phyloP scores from a whole-genome alignment of 345 rosid genomes.

The Fremontodendron californicum region DNA sequence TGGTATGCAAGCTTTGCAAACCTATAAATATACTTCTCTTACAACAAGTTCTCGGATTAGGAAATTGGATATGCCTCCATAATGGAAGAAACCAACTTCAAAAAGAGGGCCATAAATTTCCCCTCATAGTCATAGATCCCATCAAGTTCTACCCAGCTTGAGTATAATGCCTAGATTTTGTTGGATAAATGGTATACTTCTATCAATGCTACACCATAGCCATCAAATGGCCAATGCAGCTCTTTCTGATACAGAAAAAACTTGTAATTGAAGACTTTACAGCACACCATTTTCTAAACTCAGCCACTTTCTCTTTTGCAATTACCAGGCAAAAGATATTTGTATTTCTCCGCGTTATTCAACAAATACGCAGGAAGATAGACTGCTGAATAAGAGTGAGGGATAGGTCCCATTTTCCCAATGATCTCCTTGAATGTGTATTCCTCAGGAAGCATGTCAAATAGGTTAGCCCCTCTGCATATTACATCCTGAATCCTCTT shows the following conservation, averaged over 20 bases:
- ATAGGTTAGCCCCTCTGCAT: conserved; percentile 73
- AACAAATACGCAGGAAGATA: conserved; percentile 71
- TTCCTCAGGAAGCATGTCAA: conserved; percentile 93
- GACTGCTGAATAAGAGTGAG: conserved; percentile 67
- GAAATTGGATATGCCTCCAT: conserved; percentile 20
- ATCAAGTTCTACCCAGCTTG: neutral
- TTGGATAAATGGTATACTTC: conserved; percentile 14
- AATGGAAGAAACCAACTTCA: conserved; percentile 9
- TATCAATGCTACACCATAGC: conserved; percentile 21
- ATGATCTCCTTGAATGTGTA: conserved; percentile 86
- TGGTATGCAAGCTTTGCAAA: conserved; percentile 13
- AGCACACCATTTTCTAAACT: conserved; percentile 13
- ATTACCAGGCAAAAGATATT: conserved; percentile 79
- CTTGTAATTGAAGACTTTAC: conserved; percentile 18
- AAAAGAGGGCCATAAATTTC: conserved; percentile 18
- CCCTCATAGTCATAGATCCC: conserved; percentile 16
- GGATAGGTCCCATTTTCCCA: conserved; percentile 85
- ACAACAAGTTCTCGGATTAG: conserved; percentile 15
- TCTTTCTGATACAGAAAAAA: conserved; percentile 21
- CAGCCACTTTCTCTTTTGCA: conserved; percentile 77
- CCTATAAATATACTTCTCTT: conserved; percentile 10
- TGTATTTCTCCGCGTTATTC: conserved; percentile 68
- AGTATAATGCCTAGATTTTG: conserved; percentile 3
- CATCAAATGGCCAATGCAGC: conserved; percentile 13
- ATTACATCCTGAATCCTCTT: conserved; percentile 80